Percentiles rank a stretch among this genome's conserved stretches.
Evolutionary conservation across 176 grass and related monocot species (phyloP).

Genomic region (Triticum turgidum): DNA sequence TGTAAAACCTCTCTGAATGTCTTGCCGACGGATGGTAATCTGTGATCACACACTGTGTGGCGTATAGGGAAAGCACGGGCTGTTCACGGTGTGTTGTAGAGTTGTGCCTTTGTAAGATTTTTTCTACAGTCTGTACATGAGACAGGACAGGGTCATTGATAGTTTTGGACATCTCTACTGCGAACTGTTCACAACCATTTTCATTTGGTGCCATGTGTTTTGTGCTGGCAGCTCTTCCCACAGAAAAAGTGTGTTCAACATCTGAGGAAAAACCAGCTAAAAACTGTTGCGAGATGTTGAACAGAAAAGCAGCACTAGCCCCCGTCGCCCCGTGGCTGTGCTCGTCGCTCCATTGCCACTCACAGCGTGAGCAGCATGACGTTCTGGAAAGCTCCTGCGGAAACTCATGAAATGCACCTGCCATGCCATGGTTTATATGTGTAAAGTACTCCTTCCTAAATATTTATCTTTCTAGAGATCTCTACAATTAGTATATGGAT

Average conservation of each 20-base stretch:
- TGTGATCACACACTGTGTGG: constrained; percentile 17
- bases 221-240: no score
- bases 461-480: no score
- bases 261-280: background rate
- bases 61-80: background rate
- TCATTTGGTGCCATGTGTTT: background rate
- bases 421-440: no score
- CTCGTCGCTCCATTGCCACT: background rate
- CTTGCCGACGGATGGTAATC: background rate
- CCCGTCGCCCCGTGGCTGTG: no score
- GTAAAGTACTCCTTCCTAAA: no score
- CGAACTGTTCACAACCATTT: background rate
- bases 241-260: background rate
- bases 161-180: background rate
- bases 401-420: no score
- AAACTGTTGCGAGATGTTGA: background rate
- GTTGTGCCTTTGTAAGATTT: background rate
- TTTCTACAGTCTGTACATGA: constrained; percentile 21
- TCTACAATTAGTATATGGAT: no score
- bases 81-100: constrained; percentile 1
- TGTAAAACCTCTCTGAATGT: constrained; percentile 16
- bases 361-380: no score
- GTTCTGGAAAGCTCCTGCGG: no score
- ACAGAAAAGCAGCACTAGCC: no score
- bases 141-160: constrained; percentile 6